phyloP scores from a whole-genome alignment of 2,329 filamentous ascomycete species.

The Calonectria ilicicola region DNA sequence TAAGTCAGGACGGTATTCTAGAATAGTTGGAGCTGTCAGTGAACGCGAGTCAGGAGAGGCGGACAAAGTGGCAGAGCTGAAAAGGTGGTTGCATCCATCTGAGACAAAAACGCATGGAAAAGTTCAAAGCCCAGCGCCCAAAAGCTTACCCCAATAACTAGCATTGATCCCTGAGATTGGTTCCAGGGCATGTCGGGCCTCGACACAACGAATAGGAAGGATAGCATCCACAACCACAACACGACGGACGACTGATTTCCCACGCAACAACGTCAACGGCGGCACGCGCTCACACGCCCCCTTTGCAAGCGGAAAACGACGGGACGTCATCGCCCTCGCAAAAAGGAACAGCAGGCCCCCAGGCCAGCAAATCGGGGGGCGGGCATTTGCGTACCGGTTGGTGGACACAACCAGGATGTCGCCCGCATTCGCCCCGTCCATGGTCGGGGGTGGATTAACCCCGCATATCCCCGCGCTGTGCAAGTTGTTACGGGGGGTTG shows the following conservation, averaged over 20 bases:
- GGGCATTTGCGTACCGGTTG: conserved; percentile 18
- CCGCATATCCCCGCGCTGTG: conserved; percentile 17
- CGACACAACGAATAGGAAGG: neutral
- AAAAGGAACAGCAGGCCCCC: neutral
- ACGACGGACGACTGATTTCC: neutral
- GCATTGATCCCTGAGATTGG: neutral
- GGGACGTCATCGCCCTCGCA: neutral
- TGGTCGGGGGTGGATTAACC: conserved; percentile 9
- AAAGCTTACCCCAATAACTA: neutral
- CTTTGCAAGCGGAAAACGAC: neutral
- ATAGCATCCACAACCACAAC: neutral
- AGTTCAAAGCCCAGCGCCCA: neutral
- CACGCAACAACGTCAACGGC: neutral
- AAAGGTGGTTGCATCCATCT: neutral
- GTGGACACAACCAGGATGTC: neutral
- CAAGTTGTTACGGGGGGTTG: neutral
- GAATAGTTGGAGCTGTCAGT: neutral
- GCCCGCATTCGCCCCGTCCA: neutral
- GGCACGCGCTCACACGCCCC: neutral
- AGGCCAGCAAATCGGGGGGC: conserved; percentile 11
- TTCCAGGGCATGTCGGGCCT: neutral
- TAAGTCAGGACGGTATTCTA: neutral
- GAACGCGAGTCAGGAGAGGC: conserved; percentile 9
- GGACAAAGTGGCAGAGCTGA: neutral
- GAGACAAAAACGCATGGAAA: neutral